Base-by-base conservation (phyloP, 176 grass and related monocot genomes). In the Hsuehochloa calcarea region DNA sequence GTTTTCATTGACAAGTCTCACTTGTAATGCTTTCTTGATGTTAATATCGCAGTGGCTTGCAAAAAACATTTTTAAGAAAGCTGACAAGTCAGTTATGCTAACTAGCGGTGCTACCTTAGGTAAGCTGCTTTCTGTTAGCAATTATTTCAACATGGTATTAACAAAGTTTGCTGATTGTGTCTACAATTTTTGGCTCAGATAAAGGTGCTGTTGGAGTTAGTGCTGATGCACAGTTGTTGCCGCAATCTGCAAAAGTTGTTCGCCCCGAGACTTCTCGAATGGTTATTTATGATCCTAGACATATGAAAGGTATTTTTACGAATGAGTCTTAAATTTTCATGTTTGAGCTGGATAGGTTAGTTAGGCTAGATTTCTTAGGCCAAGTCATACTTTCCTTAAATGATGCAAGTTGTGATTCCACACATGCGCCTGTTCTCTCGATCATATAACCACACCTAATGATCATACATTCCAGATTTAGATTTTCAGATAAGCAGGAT, bases 251-350 rank as follows among this genome's bases (percentile, higher is more conserved):
- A 70, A 94, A 92, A 82, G 38, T 93, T 83, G 77, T 92, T 75
- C 88, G 75, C 89, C 96, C 96, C 41, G 96, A 98, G 87, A 90
- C 64, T 87, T 95, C 96, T 62, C 85, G 86, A 76, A 98, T 98
- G 96, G 70, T 95, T 61, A 87, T 98, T 55, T 98, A 98, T 87
- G 93, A 98, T 72, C 96, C 96, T 79, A 89, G 91, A 87, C 93
- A 95, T 76, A 87, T 89, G 51, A 90, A 93, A 93, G 93, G 96
- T 98, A 92, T 68, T 77, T 81, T 39, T 77, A 58, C 52, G 61
- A 70, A 81, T 76, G 26, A 67, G 29, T 44, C 41, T 25, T 58
- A 37, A 62, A 13, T 16, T 77, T 62, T 68, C n/a, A 14, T 68
- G 20, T 59, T 85, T 90, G 25, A 29, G 15, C 37, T 20, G 50